Base-by-base conservation (phyloP, 495 filamentous ascomycete species). In the Symbiotaphrina buchneri region DNA sequence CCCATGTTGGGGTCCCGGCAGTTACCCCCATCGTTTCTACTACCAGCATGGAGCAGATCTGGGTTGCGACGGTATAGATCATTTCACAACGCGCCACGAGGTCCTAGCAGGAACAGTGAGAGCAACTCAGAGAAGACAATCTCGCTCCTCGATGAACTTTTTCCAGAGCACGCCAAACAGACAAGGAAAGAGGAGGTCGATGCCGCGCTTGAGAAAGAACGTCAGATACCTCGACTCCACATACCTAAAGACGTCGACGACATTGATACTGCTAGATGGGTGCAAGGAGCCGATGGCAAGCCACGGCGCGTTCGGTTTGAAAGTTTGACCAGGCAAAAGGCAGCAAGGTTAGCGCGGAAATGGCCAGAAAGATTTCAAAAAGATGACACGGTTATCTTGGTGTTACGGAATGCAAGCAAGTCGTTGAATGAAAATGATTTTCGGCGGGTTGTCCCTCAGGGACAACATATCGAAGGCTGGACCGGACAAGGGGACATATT, bases 401-500 rank as follows among this genome's bases (percentile, higher is more conserved):
- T 63, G 10, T 44, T 74, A 26, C 46, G 43, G 20, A 48, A 52
- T n/a, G 54, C 55, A 19, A 61, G 59, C 42, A 59, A 53, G 30
- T 55, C 56, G 7, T 55, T 78, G 24, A 41, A 52, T 4, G 64
- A 68, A 47, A 57, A 56, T 38, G 73, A 79, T 46, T 78, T 79
- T 50, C 53, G 63, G 18, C 61, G 69, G 14, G 39, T 74, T 4
- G 52, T 63, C 6, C 54, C 52, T n/a, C 62, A 56, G 39, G 68
- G 71, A 19, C 43, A 52, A 17, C 69, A 75, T 39, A 61, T 79
- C 31, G 61, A 66, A 29, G 58, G 59, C 21, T 79, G 73, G 73
- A 56, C 53, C 6, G 39, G 47, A 7, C 44, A 47, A 2, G 58
- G 56, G 22, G 66, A 66, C 6, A 53, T 69, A 19, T 30, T 42